Evolutionary conservation across 169 alveolate genomes (phyloP).

Genomic region (Neospora caninum): DNA sequence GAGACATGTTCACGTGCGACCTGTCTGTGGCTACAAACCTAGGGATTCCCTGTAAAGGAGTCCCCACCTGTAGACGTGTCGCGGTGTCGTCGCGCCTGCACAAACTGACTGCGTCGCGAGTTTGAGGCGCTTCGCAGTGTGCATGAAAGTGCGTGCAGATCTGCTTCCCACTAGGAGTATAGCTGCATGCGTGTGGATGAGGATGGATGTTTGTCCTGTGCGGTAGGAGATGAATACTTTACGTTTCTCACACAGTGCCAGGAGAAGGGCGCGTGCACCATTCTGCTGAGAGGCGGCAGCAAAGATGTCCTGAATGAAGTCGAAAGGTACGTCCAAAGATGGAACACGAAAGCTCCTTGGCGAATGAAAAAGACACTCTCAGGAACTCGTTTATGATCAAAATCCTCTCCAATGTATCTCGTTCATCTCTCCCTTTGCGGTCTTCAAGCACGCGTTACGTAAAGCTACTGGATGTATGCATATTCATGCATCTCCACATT

Average conservation of each 20-base stretch:
- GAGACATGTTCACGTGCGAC: too few species aligned
- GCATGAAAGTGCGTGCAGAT: not conserved
- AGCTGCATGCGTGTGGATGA: not conserved
- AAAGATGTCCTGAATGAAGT: constrained; percentile 98
- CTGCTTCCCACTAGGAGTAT: not conserved
- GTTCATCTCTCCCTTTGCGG: too few species aligned
- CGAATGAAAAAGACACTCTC: not conserved
- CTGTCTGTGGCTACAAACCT: too few species aligned
- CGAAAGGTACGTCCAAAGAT: constrained; percentile 78
- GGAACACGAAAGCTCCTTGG: not conserved
- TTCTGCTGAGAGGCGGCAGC: constrained; percentile 98
- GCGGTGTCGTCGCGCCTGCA: not conserved
- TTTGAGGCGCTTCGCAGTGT: not conserved
- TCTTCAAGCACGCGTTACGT: too few species aligned
- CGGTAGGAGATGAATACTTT: constrained; percentile 87
- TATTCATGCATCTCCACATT: not conserved
- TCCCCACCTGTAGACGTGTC: too few species aligned
- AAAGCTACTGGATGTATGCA: not conserved
- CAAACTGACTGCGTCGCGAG: not conserved
- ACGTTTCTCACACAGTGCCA: constrained; percentile 87
- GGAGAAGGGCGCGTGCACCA: constrained; percentile 97
- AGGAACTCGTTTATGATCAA: too few species aligned
- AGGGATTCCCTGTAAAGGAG: too few species aligned
- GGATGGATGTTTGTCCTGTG: not conserved
- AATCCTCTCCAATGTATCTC: too few species aligned